These are phyloP conservation scores for Fusarium chuoi DNA, from an alignment of 2,329 filamentous ascomycete genomes.

Conservation along the genomic window DNA sequence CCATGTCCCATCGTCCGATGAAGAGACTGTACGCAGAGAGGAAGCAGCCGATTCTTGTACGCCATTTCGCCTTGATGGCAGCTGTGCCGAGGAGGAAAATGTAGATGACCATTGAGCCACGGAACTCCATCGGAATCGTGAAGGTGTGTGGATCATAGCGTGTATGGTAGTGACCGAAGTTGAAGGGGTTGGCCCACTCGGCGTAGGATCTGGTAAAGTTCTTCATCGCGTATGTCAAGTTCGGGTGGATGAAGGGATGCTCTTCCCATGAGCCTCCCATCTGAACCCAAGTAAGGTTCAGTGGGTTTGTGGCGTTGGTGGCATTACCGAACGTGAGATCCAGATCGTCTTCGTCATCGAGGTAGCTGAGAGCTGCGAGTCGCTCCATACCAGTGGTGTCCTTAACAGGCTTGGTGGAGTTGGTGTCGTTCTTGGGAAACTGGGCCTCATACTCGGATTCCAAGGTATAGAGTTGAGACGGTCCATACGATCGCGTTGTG, in stretches of 20 bases:
- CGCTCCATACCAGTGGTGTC: constrained; percentile 1
- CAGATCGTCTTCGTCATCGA: constrained; percentile 6
- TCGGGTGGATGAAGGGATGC: constrained; percentile 53
- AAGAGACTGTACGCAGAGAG: constrained; percentile 49
- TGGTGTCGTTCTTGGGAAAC: constrained; percentile 26
- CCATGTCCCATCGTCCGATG: constrained; percentile 54
- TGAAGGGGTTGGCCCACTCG: constrained; percentile 56
- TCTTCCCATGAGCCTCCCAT: constrained; percentile 56
- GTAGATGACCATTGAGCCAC: constrained; percentile 55
- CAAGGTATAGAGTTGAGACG: constrained; percentile 45
- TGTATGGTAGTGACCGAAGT: constrained; percentile 52
- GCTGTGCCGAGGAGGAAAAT: constrained; percentile 53
- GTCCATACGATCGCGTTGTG: constrained; percentile 44
- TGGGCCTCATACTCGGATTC: constrained; percentile 29
- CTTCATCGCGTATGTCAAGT: constrained; percentile 51
- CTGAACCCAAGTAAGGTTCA: constrained; percentile 49
- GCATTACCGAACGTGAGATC: constrained; percentile 8
- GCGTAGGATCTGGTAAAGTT: constrained; percentile 52
- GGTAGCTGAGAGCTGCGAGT: constrained; percentile 2
- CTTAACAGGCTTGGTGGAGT: constrained; percentile 6
- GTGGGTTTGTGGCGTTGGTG: constrained; percentile 46
- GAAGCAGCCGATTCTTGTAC: constrained; percentile 44
- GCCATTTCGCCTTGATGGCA: constrained; percentile 49
- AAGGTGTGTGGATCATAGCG: constrained; percentile 56
- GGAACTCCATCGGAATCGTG: constrained; percentile 55